Evolutionary conservation across 2,329 filamentous ascomycete genomes (phyloP), one percentile per base, ranked within the genome.

Genomic region (Tympanopsis confertula): DNA sequence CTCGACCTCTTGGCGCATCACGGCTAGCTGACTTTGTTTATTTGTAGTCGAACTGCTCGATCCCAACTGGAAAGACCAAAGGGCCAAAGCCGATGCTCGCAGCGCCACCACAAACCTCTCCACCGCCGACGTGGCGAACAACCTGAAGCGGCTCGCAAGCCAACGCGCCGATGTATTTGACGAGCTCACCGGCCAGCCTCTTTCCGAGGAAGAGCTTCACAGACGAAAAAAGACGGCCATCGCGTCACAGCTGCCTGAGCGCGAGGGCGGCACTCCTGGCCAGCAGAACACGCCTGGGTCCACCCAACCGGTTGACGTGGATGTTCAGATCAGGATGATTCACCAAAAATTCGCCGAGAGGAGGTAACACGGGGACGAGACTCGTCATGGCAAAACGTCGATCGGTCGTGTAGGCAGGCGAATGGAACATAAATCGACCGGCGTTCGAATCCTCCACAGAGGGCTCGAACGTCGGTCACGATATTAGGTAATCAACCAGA

Each of bases 31-130:
- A 28, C 29, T 36, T 20, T 38, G 20, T 19, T 4, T 14, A 15
- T 37, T 13, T 74, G 63, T 30, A 82, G 83, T 96, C 54, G 89
- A 96, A 61, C 71, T 95, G 35, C 73, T 95, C 41, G 89, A 96
- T 55, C 89, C 89, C 1, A 76, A 82, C 42, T 96, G 89, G 88
- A 94, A 94, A 56, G 88, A 95, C 55, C 88, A 96, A 56, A 86
- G 87, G 48, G 83, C 85, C 41, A 94, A 94, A 56, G 78, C 85
- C 13, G 86, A 94, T 35, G 78, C 83, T 12, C 81, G 89, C 44
- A 86, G 82, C 45, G 76, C 85, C 2, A 88, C 84, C 0, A 93
- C 87, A 7, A 95, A 94, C 50, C 63, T 94, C 7, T 85, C 82
- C 1, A 89, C 86, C 3, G 76, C 74, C 22, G 89, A 96, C 48